These are phyloP conservation scores for Trametes pubescens DNA, from an alignment of 1,284 basidiomycete genomes.

Conservation along the genomic window DNA sequence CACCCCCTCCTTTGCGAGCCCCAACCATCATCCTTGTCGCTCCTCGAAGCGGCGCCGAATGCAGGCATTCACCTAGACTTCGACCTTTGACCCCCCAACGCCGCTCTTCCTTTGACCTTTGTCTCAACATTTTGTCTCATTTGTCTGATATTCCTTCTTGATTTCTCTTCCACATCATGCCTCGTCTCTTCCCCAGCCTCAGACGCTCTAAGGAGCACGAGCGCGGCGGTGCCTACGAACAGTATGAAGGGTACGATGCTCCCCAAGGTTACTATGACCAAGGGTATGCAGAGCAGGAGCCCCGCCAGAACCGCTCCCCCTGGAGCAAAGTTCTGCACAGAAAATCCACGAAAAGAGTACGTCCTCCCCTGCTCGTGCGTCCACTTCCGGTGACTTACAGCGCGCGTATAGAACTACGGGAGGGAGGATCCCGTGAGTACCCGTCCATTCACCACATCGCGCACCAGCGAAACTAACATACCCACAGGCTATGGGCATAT, in stretches of 20 bases:
- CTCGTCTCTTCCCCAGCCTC: slow-evolving; percentile 41
- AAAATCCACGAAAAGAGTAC: slow-evolving; percentile 37
- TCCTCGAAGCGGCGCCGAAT: slow-evolving; percentile 26
- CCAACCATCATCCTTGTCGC: slow-evolving; percentile 20
- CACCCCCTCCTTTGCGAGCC: slow-evolving; percentile 13
- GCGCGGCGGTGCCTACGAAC: slow-evolving; percentile 24
- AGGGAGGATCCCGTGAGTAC: slow-evolving; percentile 37
- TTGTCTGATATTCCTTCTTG: slow-evolving; percentile 10
- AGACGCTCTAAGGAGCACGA: slow-evolving; percentile 39
- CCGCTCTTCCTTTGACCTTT: slow-evolving; percentile 9
- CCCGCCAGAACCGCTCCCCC: slow-evolving; percentile 32
- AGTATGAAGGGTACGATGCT: slow-evolving; percentile 38
- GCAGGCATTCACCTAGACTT: slow-evolving; percentile 32
- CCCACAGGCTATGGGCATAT: slow-evolving; percentile 9
- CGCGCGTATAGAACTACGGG: slow-evolving; percentile 28
- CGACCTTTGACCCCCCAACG: not conserved
- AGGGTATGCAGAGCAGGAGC: slow-evolving; percentile 37
- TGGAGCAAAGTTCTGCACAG: slow-evolving; percentile 39
- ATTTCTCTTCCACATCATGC: slow-evolving; percentile 31
- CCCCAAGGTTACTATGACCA: slow-evolving; percentile 35
- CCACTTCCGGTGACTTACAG: not conserved
- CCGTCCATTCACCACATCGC: not conserved
- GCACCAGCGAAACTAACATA: not conserved
- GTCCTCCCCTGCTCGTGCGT: not conserved
- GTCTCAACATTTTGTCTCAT: slow-evolving; percentile 15